phyloP scores from a whole-genome alignment of 164 flowering plant species.

The Paratinospora sagittata region DNA sequence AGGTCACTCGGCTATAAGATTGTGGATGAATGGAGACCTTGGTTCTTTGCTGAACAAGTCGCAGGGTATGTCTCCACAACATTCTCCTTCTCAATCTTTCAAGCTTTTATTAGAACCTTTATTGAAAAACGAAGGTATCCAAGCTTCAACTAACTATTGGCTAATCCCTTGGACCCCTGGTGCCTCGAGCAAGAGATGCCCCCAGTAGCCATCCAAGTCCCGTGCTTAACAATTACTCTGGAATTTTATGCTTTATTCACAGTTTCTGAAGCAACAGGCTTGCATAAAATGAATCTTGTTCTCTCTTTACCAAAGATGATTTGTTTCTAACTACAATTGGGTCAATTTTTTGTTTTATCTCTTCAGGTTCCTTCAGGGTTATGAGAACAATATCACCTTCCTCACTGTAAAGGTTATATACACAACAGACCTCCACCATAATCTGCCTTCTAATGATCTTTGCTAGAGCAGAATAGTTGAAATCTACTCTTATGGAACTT shows the following conservation, averaged over 20 bases:
- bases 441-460: not conserved
- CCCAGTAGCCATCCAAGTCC: no score
- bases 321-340: not conserved
- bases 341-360: slow-evolving; percentile 1
- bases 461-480: not conserved
- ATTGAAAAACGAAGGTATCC: no score
- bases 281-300: not conserved
- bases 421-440: not conserved
- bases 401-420: slow-evolving; percentile 67
- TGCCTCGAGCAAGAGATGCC: no score
- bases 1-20: slow-evolving; percentile 68
- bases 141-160: no score
- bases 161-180: no score
- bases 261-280: not conserved
- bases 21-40: slow-evolving; percentile 84
- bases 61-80: slow-evolving; percentile 57
- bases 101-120: no score
- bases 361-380: slow-evolving; percentile 71
- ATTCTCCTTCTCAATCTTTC: not conserved
- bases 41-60: slow-evolving; percentile 60
- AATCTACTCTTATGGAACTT: not conserved
- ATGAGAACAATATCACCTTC: slow-evolving; percentile 74
- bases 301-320: not conserved
- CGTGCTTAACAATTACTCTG: no score
- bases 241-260: no score